Evolutionary conservation across 73 alveolate genomes (phyloP), one percentile per base, ranked within the genome.

Genomic region (Paramecium sexaurelia): DNA sequence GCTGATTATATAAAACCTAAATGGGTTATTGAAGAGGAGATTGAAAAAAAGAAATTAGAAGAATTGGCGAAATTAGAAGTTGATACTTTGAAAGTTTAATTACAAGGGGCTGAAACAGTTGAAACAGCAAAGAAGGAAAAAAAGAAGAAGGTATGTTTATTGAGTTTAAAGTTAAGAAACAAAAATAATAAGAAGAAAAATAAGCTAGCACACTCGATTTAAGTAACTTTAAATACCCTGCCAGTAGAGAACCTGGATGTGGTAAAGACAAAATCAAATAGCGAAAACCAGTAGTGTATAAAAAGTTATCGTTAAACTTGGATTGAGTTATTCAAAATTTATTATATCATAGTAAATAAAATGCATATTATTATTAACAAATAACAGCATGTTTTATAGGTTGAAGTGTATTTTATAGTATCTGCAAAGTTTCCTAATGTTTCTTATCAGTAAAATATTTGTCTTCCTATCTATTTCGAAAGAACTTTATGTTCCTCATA

Each of bases 1-100:
- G 95, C 95, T n/a, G 92, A 78, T 40, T 96, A 94, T 43, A 71
- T 37, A n/a, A 41, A 55, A 19, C 96, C 96, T 26, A 55, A 55
- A 43, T 93, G 96, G 96, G 84, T 91, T 15, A 20, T 71, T 27
- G 94, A 88, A 35, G 69, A 88, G 20, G 75, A 61, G n/a, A 45
- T 41, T 69, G 39, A 68, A 17, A 84, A 40, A 17, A 69, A 68
- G 61, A 56, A 41, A 82, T 43, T 37, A 24, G 91, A 88, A 29
- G 69, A 88, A n/a, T 24, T 68, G 61, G 83, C 55, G 20, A 51
- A 88, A 68, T 32, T 55, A 15, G 91, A 68, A 41, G 78, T 56
- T 11, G 66, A 43, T 17, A 55, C 61, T 27, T 47, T 69, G 20
- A 75, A 55, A 69, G 43, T 75, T 68, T n/a, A 68, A 61, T 56